Conservation (phyloP, 257 asterid species). For the Przewalskia tangutica region DNA sequence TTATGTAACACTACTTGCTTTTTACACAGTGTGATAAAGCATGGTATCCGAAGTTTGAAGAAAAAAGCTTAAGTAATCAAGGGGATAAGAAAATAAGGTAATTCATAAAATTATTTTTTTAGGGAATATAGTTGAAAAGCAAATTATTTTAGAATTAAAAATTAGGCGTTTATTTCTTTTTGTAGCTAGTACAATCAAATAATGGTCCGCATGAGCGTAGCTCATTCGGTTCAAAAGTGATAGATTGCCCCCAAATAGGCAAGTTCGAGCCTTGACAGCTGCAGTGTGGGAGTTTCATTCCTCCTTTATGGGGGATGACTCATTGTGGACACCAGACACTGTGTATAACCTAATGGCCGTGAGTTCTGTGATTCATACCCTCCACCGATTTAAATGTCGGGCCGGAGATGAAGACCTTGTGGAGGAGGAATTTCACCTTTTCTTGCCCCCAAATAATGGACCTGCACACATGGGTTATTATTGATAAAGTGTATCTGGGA, state of each 20-base stretch:
- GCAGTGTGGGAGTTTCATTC: no score
- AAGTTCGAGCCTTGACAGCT: no score
- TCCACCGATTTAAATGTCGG: no score
- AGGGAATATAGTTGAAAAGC: neutral
- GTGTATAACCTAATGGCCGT: no score
- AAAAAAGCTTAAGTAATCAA: neutral
- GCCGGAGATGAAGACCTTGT: no score
- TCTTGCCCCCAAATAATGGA: neutral
- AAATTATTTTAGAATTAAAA: neutral
- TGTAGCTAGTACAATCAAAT: neutral
- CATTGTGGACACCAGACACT: no score
- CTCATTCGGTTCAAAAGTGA: no score
- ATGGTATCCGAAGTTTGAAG: neutral
- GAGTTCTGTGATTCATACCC: no score
- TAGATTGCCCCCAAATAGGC: no score
- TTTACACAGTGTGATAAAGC: neutral
- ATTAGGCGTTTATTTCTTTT: neutral
- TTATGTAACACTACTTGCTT: neutral
- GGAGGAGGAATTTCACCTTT: no score
- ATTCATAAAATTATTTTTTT: neutral
- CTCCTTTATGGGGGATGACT: no score
- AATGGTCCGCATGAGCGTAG: no score
- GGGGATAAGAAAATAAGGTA: neutral
- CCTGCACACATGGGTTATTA: neutral
- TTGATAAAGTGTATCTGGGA: neutral